A percentile compares a stretch with the other conserved stretches of the same genome.
These are phyloP conservation scores for Ocimum tenuiflorum DNA, from an alignment of 257 asterid genomes.

Conservation along the genomic window DNA sequence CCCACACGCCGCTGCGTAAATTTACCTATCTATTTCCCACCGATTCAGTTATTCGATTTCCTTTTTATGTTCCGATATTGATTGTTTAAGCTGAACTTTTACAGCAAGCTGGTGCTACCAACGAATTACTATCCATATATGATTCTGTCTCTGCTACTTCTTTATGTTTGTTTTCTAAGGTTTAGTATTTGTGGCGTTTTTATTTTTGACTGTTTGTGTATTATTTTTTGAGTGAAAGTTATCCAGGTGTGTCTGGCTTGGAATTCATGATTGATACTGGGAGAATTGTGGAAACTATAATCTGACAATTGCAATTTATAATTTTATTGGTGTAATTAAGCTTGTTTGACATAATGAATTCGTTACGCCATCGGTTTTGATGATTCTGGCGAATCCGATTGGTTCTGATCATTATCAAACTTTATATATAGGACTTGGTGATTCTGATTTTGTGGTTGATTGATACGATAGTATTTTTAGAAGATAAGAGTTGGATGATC, in stretches of 20 bases:
- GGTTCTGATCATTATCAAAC: background rate
- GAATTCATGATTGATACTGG: background rate
- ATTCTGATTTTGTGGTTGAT: background rate
- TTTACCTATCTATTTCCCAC: background rate
- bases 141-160: background rate
- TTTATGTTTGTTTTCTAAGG: background rate
- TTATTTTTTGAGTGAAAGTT: background rate
- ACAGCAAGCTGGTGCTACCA: slow-evolving; percentile 9
- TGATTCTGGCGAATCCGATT: background rate
- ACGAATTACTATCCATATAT: slow-evolving; percentile 3
- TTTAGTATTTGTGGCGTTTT: background rate
- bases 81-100: background rate
- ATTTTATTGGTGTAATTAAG: background rate
- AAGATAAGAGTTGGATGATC: background rate
- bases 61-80: background rate
- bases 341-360: background rate
- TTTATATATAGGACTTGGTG: background rate
- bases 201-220: background rate
- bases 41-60: slow-evolving; percentile 5
- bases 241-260: background rate
- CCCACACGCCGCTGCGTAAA: too few relatives aligned
- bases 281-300: background rate
- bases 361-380: background rate
- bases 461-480: background rate
- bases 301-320: background rate